Evolutionary conservation across 768 basidiomycete species (phyloP).

Genomic region (Leccinum olivaceopallidum): DNA sequence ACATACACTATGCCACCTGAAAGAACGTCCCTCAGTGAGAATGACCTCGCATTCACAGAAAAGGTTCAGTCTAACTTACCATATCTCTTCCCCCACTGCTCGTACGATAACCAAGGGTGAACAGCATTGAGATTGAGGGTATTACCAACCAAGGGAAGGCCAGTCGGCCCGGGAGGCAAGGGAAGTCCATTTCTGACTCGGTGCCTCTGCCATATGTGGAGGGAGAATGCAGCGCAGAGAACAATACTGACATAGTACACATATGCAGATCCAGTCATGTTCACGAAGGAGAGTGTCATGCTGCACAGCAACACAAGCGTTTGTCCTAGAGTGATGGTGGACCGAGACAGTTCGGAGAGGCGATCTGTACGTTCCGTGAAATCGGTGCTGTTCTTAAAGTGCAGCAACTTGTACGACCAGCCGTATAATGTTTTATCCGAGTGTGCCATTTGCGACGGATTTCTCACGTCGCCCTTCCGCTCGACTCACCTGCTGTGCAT

Average conservation of each 20-base stretch:
- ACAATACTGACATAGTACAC: constrained; percentile 8
- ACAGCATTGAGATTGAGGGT: constrained; percentile 19
- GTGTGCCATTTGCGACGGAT: not conserved
- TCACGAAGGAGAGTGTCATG: not conserved
- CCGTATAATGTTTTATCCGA: not conserved
- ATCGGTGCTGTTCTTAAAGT: not conserved
- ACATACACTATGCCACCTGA: constrained; percentile 28
- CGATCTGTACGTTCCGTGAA: not conserved
- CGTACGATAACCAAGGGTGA: constrained; percentile 35
- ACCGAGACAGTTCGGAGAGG: not conserved
- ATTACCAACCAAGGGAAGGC: constrained; percentile 38
- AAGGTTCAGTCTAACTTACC: constrained; percentile 19
- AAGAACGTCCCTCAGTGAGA: not conserved
- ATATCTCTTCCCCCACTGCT: constrained; percentile 35
- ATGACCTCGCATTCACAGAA: too few relatives aligned
- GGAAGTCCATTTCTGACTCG: constrained; percentile 23
- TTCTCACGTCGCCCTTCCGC: not conserved
- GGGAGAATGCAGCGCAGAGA: constrained; percentile 2
- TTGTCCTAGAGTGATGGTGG: not conserved
- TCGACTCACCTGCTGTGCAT: not conserved
- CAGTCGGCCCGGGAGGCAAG: constrained; percentile 53
- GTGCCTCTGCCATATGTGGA: constrained; percentile 19
- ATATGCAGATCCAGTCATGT: constrained; percentile 1
- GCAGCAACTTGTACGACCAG: not conserved
- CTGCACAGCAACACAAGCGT: not conserved